phyloP scores from a whole-genome alignment of 148 eudicot genomes.

The Fagopyrum esculentum region DNA sequence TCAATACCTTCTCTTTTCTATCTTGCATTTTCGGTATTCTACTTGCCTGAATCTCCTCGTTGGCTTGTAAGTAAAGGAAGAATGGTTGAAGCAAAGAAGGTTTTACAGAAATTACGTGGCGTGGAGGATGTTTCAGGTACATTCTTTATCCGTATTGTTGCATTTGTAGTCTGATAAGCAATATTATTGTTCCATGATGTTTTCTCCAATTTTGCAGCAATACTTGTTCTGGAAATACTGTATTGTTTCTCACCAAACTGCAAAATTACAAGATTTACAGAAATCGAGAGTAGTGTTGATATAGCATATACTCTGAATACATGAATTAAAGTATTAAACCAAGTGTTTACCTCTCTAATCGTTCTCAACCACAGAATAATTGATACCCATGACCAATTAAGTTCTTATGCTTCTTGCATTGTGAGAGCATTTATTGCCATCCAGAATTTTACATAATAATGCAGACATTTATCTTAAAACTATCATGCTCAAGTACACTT shows the following conservation, averaged over 20 bases:
- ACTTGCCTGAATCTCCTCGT: constrained; percentile 88
- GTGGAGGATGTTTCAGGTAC: constrained; percentile 75
- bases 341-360: background rate
- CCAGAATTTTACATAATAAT: background rate
- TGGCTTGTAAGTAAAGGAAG: constrained; percentile 96
- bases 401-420: background rate
- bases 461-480: background rate
- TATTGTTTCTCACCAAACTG: background rate
- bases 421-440: background rate
- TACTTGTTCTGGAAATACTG: background rate
- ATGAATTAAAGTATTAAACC: background rate
- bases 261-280: background rate
- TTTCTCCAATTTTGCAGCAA: background rate
- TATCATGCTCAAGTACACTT: background rate
- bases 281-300: background rate
- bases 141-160: background rate
- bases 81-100: constrained; percentile 80
- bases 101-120: constrained; percentile 74
- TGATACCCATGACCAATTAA: background rate
- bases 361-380: background rate
- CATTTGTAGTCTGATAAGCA: too few species aligned
- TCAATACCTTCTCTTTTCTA: constrained; percentile 71
- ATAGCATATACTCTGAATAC: background rate
- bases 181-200: too few species aligned
- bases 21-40: constrained; percentile 51